A percentile compares a stretch with the other conserved stretches of the same genome.
Evolutionary conservation across 345 rosid genomes (phyloP).

Genomic region (Eucalyptus curtisii): DNA sequence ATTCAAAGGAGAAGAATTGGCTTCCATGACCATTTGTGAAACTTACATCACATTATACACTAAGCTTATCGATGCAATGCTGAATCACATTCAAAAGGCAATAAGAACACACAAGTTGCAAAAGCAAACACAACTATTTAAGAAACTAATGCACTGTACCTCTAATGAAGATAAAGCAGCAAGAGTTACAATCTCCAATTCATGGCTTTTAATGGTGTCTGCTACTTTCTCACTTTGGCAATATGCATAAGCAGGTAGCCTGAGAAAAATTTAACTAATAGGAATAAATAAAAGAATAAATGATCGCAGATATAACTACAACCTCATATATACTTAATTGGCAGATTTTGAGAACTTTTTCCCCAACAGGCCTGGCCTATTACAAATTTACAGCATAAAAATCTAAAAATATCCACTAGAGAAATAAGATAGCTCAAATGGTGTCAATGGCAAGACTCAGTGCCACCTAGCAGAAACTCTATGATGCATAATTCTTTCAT

Average conservation of each 20-base stretch:
- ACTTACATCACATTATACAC: neutral
- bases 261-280: constrained; percentile 3
- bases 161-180: constrained; percentile 56
- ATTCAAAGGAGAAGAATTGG: neutral
- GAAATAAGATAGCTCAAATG: neutral
- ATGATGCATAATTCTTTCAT: neutral
- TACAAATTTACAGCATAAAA: neutral
- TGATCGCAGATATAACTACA: neutral
- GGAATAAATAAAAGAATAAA: neutral
- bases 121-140: neutral
- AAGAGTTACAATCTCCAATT: constrained; percentile 75
- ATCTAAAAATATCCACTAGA: neutral
- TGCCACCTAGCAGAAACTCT: neutral
- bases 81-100: neutral
- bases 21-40: neutral
- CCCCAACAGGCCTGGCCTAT: neutral
- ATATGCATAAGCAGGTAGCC: constrained; percentile 75
- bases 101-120: neutral
- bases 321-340: neutral
- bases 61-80: neutral
- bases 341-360: neutral
- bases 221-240: constrained; percentile 57
- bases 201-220: constrained; percentile 34
- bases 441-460: neutral
- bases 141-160: constrained; percentile 15